Conservation (phyloP, 2,329 filamentous ascomycete genomes). For the Sclerotinia glacialis region DNA sequence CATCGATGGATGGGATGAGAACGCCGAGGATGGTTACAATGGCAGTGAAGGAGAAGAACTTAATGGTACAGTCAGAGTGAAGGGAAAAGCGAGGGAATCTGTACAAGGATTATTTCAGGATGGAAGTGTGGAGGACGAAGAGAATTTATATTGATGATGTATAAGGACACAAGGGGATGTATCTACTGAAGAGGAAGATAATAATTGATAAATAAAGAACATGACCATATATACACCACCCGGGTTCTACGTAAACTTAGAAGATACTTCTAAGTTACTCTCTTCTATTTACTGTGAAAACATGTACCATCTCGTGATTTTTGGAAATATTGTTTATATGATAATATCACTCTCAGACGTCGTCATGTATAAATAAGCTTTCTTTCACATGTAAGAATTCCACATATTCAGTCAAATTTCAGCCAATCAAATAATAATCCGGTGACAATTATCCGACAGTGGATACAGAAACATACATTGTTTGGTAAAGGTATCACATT, state of each 20-base stretch:
- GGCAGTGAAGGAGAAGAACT: conserved; percentile 20
- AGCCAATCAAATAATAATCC: conserved; percentile 4
- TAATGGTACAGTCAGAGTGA: conserved; percentile 18
- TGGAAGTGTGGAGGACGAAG: conserved; percentile 37
- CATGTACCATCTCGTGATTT: background rate
- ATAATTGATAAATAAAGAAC: background rate
- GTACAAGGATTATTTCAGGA: conserved; percentile 33
- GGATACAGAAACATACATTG: background rate
- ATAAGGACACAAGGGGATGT: background rate
- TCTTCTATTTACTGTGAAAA: background rate
- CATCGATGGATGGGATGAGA: conserved; percentile 39
- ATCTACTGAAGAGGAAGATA: background rate
- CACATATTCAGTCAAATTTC: background rate
- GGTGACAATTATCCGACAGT: background rate
- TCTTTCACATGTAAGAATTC: conserved; percentile 2
- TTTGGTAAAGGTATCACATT: background rate
- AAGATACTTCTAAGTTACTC: background rate
- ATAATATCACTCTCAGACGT: background rate
- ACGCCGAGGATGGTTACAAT: conserved; percentile 34
- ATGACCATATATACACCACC: background rate
- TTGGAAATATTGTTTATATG: no score
- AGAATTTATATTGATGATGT: conserved; percentile 39
- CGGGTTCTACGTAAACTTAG: background rate
- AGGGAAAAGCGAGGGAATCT: conserved; percentile 51
- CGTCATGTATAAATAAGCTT: background rate